Evolutionary conservation across 139 green algal genomes (phyloP), one percentile per base, ranked within the genome.

Genomic region (Marvania coccoides): DNA sequence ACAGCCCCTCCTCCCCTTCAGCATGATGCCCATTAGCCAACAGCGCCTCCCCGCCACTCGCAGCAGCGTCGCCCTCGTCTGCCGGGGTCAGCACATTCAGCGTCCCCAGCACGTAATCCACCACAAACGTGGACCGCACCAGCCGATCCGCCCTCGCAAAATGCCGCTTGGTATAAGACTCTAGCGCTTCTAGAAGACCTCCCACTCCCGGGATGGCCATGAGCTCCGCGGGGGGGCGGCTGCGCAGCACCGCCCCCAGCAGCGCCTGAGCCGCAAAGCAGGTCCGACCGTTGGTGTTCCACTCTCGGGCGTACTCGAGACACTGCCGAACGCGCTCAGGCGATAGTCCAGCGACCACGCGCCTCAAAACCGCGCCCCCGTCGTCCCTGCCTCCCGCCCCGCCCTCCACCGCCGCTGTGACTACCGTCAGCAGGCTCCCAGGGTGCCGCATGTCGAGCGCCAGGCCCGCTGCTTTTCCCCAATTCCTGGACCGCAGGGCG

Each of bases 241-340:
- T 47, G 2, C 58, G 48, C 9, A 98, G 72, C 40, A 97, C 36
- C 6, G 83, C 83, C 5, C 67, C 55, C 63, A 98, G 74, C 71
- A 94, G 67, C 13, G 75, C 77, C 64, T 97, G 90, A 3, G 91
- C 90, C 12, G 81, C 71, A 51, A 88, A 70, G 71, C 83, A 96
- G 67, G 88, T 85, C 62, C 77, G 75, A 7, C 81, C 66, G 69
- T 96, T 91, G 23, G 89, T 95, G 71, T 98, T 98, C 94, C 94
- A 99, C 47, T 98, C 90, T 15, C 91, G 67, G 12, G 63, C 47
- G 46, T 81, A 86, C 57, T 76, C 55, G 15, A 92, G 72, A 48
- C 24, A 47, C n/a, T 58, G 24, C 28, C 23, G 33, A 4, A 29
- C 0, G 37, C 31, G 12, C 24, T 53, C 33, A 39, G 2, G n/a